Evolutionary conservation across 768 basidiomycete species (phyloP).

Genomic region (Rhizopogon rudus): DNA sequence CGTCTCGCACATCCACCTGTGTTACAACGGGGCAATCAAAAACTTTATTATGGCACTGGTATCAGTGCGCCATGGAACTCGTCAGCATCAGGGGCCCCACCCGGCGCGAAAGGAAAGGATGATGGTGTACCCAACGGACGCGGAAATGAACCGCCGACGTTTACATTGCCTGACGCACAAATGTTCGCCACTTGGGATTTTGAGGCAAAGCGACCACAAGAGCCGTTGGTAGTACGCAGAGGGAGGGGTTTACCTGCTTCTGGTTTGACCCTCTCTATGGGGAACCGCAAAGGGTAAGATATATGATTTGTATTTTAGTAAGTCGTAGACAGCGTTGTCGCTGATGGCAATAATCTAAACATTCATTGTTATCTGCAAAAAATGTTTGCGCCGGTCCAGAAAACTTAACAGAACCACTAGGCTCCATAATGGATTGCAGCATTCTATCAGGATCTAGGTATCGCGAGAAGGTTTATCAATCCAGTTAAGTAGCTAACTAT

Average conservation of each 20-base stretch:
- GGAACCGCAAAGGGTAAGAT: neutral
- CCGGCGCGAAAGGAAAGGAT: constrained; percentile 20
- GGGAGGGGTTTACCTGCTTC: constrained; percentile 16
- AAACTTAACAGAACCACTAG: too few species aligned
- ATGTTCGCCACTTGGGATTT: constrained; percentile 49
- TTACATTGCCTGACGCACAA: constrained; percentile 41
- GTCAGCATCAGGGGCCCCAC: constrained; percentile 13
- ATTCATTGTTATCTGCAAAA: too few species aligned
- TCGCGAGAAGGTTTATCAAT: too few species aligned
- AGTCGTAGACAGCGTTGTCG: too few species aligned
- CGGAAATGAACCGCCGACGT: constrained; percentile 21
- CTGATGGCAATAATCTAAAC: too few species aligned
- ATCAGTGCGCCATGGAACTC: constrained; percentile 43
- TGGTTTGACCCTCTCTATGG: constrained; percentile 12
- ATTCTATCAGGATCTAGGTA: too few species aligned
- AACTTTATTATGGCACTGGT: constrained; percentile 36
- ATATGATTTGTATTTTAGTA: too few species aligned
- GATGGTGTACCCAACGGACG: constrained; percentile 17
- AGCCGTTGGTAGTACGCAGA: constrained; percentile 28
- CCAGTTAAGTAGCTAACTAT: too few species aligned
- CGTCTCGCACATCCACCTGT: constrained; percentile 63
- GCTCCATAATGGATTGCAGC: too few species aligned
- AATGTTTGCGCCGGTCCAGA: too few species aligned
- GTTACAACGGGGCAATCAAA: constrained; percentile 42
- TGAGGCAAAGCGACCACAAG: constrained; percentile 38